phyloP scores from a whole-genome alignment of 495 filamentous ascomycete genomes.

The Bathelium albidoporum region DNA sequence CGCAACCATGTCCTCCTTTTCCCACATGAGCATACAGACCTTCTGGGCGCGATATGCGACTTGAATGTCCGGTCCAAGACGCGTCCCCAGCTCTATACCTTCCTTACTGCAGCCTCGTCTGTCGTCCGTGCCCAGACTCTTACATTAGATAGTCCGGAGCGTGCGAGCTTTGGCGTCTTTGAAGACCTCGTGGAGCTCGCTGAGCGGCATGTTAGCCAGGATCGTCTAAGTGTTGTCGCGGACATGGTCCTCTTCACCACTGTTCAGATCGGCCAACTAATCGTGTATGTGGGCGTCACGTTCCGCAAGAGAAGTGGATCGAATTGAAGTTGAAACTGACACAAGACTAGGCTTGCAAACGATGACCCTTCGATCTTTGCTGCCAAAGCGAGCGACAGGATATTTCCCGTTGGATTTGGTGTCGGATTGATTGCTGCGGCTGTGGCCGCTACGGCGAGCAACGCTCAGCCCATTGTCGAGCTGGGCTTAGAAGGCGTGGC shows the following conservation, averaged over 20 bases:
- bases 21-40: conserved; percentile 11
- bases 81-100: conserved; percentile 8
- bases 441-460: conserved; percentile 9
- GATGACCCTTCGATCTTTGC: conserved; percentile 8
- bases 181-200: conserved; percentile 14
- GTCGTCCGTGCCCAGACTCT: conserved; percentile 5
- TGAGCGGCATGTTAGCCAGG: conserved; percentile 9
- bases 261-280: conserved; percentile 12
- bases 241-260: conserved; percentile 12
- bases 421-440: conserved; percentile 12
- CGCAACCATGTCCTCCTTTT: conserved; percentile 13
- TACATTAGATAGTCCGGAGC: conserved; percentile 6
- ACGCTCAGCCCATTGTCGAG: conserved; percentile 6
- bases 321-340: not conserved
- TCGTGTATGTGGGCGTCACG: not conserved
- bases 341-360: conserved; percentile 7
- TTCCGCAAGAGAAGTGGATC: not conserved
- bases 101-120: conserved; percentile 10
- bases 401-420: conserved; percentile 12
- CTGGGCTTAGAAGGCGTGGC: conserved; percentile 9
- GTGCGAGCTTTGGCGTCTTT: conserved; percentile 8
- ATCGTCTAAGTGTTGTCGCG: conserved; percentile 8
- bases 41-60: conserved; percentile 9
- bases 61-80: conserved; percentile 15
- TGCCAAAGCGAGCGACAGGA: not conserved